These are phyloP conservation scores for Pterocarpus macrocarpus DNA, from an alignment of 306 rosid genomes.

Conservation along the genomic window DNA sequence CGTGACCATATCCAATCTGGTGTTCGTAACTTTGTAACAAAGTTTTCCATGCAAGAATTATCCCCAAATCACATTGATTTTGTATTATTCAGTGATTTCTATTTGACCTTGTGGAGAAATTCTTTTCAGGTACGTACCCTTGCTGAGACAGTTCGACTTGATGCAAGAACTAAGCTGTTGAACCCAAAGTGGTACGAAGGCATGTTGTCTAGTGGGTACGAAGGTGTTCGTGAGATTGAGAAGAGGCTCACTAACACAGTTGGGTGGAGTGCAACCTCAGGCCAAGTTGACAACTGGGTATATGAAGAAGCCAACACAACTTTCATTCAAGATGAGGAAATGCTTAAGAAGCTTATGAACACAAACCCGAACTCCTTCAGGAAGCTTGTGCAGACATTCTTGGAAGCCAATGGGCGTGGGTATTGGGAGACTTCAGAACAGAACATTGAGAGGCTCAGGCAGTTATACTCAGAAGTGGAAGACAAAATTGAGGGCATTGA, in stretches of 20 bases:
- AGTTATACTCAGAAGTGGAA: constrained; percentile 93
- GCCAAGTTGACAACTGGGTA: constrained; percentile 99
- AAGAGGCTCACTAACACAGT: constrained; percentile 96
- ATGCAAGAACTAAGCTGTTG: constrained; percentile 92
- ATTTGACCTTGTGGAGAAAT: constrained; percentile 28
- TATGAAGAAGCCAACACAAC: constrained; percentile 98
- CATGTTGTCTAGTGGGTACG: constrained; percentile 92
- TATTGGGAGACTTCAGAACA: constrained; percentile 95
- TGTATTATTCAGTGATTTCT: constrained; percentile 6
- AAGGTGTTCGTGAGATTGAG: constrained; percentile 97
- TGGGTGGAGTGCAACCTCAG: constrained; percentile 99
- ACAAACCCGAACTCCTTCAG: constrained; percentile 94
- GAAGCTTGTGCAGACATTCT: constrained; percentile 91
- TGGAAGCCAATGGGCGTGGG: constrained; percentile 98
- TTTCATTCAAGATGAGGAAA: constrained; percentile 89
- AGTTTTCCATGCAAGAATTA: not conserved
- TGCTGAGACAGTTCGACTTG: constrained; percentile 97
- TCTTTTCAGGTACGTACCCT: constrained; percentile 85
- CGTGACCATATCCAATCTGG: too few species aligned
- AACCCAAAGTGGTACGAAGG: constrained; percentile 99
- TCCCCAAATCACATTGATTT: not conserved
- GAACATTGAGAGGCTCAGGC: constrained; percentile 80
- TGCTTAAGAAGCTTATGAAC: constrained; percentile 89
- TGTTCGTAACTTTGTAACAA: too few species aligned
- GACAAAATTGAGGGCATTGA: constrained; percentile 97